Evolutionary conservation across 139 green algal species (phyloP).

Genomic region (Gonium pectorale): DNA sequence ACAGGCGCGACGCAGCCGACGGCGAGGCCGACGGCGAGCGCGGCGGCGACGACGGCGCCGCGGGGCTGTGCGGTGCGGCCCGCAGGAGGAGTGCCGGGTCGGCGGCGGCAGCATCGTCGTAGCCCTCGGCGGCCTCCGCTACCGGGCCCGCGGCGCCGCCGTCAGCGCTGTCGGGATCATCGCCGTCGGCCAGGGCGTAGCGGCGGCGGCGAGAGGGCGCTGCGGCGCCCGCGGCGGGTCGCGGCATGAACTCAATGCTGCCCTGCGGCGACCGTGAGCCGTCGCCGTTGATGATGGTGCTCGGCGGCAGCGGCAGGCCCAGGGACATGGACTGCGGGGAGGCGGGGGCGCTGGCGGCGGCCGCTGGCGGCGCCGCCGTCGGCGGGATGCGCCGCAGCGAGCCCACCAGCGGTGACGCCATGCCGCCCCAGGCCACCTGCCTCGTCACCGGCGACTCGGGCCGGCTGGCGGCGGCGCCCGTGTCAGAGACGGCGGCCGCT

Average conservation of each 20-base stretch:
- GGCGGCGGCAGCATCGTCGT: too few species aligned
- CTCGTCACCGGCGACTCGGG: neutral
- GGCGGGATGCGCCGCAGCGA: neutral
- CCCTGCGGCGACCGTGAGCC: neutral
- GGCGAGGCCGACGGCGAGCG: neutral
- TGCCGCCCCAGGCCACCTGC: neutral
- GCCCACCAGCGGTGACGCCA: neutral
- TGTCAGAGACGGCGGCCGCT: neutral
- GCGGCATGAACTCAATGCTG: constrained; percentile 3
- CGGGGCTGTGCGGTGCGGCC: neutral
- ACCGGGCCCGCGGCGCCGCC: neutral
- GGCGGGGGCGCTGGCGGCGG: neutral
- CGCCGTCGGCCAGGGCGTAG: neutral
- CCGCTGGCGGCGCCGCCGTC: neutral
- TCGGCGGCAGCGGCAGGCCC: neutral
- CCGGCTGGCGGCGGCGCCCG: neutral
- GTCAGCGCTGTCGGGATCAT: neutral
- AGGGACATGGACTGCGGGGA: neutral
- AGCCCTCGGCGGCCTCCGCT: neutral
- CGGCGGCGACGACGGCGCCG: neutral
- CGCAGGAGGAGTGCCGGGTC: neutral
- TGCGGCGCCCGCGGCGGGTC: neutral
- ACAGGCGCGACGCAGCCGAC: too few species aligned
- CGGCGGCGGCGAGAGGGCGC: neutral
- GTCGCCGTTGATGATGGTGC: neutral